Conservation (phyloP, 2,329 filamentous ascomycete genomes). For the Exophiala xenobiotica region DNA sequence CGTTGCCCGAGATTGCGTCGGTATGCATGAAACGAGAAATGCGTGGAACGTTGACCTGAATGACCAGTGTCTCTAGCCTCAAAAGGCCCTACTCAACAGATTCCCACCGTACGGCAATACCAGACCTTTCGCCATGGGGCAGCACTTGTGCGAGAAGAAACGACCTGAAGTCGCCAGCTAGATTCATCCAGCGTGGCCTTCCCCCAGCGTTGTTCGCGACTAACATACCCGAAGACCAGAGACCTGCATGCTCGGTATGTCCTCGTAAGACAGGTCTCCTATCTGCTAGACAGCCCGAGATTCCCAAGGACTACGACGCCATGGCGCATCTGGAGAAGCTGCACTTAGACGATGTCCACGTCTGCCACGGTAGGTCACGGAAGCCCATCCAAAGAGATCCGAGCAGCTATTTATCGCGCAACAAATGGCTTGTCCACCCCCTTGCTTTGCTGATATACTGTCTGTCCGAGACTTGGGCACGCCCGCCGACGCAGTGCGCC, state of each 20-base stretch:
- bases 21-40: no score
- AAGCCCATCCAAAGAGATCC: no score
- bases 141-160: background rate
- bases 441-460: no score
- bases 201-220: constrained; percentile 8
- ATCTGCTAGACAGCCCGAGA: constrained; percentile 19
- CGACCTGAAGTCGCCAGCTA: background rate
- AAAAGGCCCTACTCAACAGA: no score
- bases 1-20: no score
- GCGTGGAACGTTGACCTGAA: no score
- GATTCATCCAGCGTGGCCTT: constrained; percentile 32
- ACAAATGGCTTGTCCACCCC: constrained; percentile 15
- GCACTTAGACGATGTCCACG: background rate
- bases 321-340: background rate
- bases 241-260: constrained; percentile 4
- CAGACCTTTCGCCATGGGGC: no score
- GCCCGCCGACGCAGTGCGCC: no score
- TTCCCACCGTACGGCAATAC: no score
- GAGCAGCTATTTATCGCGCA: background rate
- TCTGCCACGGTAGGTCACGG: no score
- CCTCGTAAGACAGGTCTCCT: background rate
- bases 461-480: no score
- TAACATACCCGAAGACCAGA: constrained; percentile 5
- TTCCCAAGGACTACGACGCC: background rate
- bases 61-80: no score